Evolutionary conservation across 805 yeast genomes (phyloP).

Genomic region (Metschnikowia picachoensis): DNA sequence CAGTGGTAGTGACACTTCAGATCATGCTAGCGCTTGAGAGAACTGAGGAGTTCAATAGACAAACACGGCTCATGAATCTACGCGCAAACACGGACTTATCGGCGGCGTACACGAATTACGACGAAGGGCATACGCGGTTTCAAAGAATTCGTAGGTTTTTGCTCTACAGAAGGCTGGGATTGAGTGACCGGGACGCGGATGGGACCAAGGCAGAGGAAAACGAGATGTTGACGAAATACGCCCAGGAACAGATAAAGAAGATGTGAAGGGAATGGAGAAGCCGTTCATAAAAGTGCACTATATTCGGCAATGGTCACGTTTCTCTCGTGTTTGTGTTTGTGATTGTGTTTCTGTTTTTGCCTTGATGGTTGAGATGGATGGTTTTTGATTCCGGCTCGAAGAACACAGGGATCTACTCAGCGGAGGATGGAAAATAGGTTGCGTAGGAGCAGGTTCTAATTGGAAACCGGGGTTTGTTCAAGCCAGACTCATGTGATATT

Average conservation of each 20-base stretch:
- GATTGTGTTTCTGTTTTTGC: too few species aligned
- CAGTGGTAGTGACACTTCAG: slow-evolving; percentile 38
- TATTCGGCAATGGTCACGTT: too few species aligned
- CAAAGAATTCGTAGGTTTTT: slow-evolving; percentile 34
- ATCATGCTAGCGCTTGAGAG: slow-evolving; percentile 37
- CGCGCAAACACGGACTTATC: slow-evolving; percentile 28
- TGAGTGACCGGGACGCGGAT: slow-evolving; percentile 17
- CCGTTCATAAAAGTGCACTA: too few species aligned
- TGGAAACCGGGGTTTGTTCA: too few species aligned
- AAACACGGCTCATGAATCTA: slow-evolving; percentile 23
- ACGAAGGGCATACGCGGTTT: slow-evolving; percentile 25
- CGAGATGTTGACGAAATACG: slow-evolving; percentile 30
- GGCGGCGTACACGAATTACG: slow-evolving; percentile 25
- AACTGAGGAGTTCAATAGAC: slow-evolving; percentile 30
- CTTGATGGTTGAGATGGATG: too few species aligned
- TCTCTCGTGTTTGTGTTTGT: too few species aligned
- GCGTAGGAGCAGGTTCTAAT: too few species aligned
- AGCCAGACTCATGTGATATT: too few species aligned
- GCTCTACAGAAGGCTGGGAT: slow-evolving; percentile 28
- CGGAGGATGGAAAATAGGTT: too few species aligned
- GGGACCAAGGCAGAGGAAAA: slow-evolving; percentile 25
- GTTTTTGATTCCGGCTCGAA: too few species aligned
- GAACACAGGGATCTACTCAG: too few species aligned
- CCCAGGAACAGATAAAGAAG: slow-evolving; percentile 19
- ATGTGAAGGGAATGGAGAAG: slow-evolving; percentile 13